Evolutionary conservation across 1,139 yeast species (phyloP).

Genomic region (Nakaseomyces delphensis): DNA sequence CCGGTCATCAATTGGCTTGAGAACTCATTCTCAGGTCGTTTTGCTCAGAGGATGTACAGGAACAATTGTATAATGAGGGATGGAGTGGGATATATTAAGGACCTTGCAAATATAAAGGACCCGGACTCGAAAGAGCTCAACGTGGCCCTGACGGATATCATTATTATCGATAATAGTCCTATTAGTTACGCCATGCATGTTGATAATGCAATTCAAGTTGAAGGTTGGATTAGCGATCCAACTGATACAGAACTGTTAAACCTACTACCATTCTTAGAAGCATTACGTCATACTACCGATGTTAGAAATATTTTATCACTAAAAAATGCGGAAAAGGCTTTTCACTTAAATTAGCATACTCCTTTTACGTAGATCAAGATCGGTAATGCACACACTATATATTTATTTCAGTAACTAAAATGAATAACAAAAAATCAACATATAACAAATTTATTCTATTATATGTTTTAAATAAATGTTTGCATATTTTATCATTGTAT

Average conservation of each 20-base stretch:
- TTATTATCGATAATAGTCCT: constrained; percentile 89
- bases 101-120: constrained; percentile 44
- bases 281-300: constrained; percentile 73
- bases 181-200: constrained; percentile 76
- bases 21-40: constrained; percentile 28
- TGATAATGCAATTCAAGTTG: constrained; percentile 83
- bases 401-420: too few relatives aligned
- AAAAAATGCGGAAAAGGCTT: constrained; percentile 66
- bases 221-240: constrained; percentile 97
- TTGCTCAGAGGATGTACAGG: constrained; percentile 57
- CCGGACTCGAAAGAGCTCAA: constrained; percentile 9
- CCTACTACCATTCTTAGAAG: constrained; percentile 70
- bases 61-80: constrained; percentile 66
- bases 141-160: constrained; percentile 55
- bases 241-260: constrained; percentile 74
- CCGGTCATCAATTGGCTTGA: constrained; percentile 91
- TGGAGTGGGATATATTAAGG: constrained; percentile 85
- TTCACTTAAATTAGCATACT: constrained; percentile 29
- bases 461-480: not conserved
- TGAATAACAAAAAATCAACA: not conserved
- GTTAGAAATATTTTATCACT: constrained; percentile 75
- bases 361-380: too few relatives aligned
- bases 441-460: too few relatives aligned
- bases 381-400: too few relatives aligned
- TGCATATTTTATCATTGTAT: not conserved